Evolutionary conservation across 208 protist genomes (phyloP).

Genomic region (Angomonas ambiguus): DNA sequence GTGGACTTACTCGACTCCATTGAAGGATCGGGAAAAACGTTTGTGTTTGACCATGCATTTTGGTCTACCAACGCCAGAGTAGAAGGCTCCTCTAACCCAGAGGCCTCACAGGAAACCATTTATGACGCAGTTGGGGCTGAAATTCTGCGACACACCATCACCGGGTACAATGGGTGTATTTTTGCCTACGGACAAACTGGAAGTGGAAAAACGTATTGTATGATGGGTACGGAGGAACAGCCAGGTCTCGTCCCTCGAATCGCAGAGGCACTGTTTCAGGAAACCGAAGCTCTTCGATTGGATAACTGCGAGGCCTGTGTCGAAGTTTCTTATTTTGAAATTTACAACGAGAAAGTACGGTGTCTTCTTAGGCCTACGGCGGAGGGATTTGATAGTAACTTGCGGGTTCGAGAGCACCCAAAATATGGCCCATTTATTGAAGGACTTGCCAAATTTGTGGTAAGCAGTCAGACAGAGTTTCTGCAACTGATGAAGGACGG

Average conservation of each 20-base stretch:
- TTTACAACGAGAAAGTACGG: conserved; percentile 89
- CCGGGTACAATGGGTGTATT: conserved; percentile 85
- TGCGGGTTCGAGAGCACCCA: conserved; percentile 79
- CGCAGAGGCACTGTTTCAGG: conserved; percentile 48
- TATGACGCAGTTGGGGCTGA: conserved; percentile 53
- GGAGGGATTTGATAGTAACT: conserved; percentile 52
- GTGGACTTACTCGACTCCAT: conserved; percentile 40
- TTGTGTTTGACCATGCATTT: conserved; percentile 70
- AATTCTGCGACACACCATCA: conserved; percentile 55
- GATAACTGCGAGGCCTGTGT: conserved; percentile 70
- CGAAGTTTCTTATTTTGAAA: conserved; percentile 83
- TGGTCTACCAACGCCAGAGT: conserved; percentile 44
- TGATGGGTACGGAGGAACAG: conserved; percentile 52
- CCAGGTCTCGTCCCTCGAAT: conserved; percentile 68
- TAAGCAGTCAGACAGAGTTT: conserved; percentile 56
- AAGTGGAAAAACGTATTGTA: conserved; percentile 83
- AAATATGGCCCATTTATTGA: conserved; percentile 78
- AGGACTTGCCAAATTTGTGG: conserved; percentile 69
- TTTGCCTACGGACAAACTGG: conserved; percentile 90
- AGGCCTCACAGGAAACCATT: conserved; percentile 58
- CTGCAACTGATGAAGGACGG: conserved; percentile 80
- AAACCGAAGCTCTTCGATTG: conserved; percentile 23
- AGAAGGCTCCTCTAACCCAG: conserved; percentile 27
- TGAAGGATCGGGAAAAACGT: conserved; percentile 34
- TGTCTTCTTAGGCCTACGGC: conserved; percentile 59